Conservation (phyloP, 192 early-diverging fungal genomes). For the Funneliformis mosseae region DNA sequence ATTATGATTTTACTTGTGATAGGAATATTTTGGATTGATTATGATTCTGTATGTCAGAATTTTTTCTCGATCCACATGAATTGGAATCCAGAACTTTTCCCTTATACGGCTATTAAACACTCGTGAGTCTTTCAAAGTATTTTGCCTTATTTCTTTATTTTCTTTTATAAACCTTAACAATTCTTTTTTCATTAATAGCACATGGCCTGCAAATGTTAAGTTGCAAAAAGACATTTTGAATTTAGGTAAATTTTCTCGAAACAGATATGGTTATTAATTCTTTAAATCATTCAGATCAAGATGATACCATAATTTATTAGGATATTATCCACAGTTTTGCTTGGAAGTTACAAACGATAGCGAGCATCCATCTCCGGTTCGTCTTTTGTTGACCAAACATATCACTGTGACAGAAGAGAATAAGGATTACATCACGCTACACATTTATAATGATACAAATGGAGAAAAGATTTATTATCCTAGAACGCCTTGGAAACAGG, state of each 20-base stretch:
- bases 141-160: background rate
- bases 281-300: background rate
- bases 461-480: constrained; percentile 71
- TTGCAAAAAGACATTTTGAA: constrained; percentile 39
- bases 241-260: constrained; percentile 31
- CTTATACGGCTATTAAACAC: constrained; percentile 67
- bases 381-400: constrained; percentile 85
- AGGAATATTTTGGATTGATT: constrained; percentile 90
- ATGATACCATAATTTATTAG: constrained; percentile 39
- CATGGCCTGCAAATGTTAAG: constrained; percentile 37
- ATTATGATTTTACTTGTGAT: background rate
- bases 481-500: constrained; percentile 51
- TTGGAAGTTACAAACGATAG: constrained; percentile 61
- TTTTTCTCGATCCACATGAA: constrained; percentile 92
- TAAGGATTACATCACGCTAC: constrained; percentile 84
- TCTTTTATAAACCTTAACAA: background rate
- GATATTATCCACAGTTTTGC: constrained; percentile 80
- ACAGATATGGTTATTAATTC: background rate
- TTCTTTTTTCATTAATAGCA: constrained; percentile 16
- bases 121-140: constrained; percentile 54
- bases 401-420: constrained; percentile 81
- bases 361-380: constrained; percentile 59
- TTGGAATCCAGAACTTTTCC: constrained; percentile 83
- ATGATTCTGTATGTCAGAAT: constrained; percentile 69
- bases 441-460: constrained; percentile 74